Percentiles rank a stretch among this genome's conserved stretches.
Evolutionary conservation across 148 eudicot genomes (phyloP).

Genomic region (Silene conica): DNA sequence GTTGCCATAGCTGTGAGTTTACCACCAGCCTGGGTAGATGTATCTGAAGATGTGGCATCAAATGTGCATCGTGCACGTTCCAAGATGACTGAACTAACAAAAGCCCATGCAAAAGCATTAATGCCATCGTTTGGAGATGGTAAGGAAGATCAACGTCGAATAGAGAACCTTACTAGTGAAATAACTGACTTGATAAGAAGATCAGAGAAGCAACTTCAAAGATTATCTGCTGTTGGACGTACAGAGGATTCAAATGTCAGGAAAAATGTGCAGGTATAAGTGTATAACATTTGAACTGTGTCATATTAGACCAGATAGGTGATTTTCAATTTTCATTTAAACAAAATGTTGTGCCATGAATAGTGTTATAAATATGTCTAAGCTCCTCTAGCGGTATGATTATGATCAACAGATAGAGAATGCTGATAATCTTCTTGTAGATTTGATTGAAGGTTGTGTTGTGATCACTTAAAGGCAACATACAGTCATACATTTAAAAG

Average conservation of each 20-base stretch:
- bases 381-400: background rate
- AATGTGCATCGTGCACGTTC: conserved; percentile 39
- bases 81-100: conserved; percentile 38
- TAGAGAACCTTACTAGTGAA: conserved; percentile 39
- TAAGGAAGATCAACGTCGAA: conserved; percentile 40
- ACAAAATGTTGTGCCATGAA: background rate
- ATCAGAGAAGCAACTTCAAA: conserved; percentile 38
- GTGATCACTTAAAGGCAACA: background rate
- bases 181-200: conserved; percentile 36
- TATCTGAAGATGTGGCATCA: conserved; percentile 41
- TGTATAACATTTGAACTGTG: conserved; percentile 21
- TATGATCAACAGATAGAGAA: background rate
- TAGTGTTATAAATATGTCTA: background rate
- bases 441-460: background rate
- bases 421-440: conserved; percentile 4
- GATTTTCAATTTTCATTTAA: background rate
- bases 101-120: conserved; percentile 42
- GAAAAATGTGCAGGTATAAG: conserved; percentile 47
- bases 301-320: background rate
- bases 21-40: conserved; percentile 52
- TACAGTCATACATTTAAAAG: background rate
- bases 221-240: conserved; percentile 35
- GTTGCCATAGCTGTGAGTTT: conserved; percentile 32
- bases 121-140: conserved; percentile 55
- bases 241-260: conserved; percentile 36